Conservation (phyloP, 164 flowering plant genomes). For the Aristolochia contorta region DNA sequence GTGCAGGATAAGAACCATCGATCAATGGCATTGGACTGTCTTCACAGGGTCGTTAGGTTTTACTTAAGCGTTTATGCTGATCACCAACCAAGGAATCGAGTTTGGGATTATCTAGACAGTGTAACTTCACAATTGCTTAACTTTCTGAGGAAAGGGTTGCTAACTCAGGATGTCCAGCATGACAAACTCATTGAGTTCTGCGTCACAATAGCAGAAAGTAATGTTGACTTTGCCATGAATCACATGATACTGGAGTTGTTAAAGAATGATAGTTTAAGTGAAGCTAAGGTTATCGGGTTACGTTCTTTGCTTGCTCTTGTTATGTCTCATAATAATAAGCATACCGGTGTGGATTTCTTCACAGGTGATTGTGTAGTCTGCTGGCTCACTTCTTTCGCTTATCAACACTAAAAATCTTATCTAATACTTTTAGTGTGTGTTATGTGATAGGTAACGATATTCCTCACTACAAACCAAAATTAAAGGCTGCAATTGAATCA, state of each 20-base stretch:
- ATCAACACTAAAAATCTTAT: too few relatives aligned
- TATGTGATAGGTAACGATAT: constrained; percentile 61
- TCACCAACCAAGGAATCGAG: constrained; percentile 72
- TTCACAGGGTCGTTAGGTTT: constrained; percentile 90
- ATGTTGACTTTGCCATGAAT: constrained; percentile 96
- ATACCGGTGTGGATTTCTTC: constrained; percentile 72
- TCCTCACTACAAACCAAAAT: constrained; percentile 93
- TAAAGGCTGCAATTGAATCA: constrained; percentile 86
- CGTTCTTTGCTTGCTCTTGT: constrained; percentile 92
- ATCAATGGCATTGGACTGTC: constrained; percentile 96
- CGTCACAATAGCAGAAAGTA: constrained; percentile 92
- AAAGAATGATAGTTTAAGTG: constrained; percentile 81
- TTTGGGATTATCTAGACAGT: constrained; percentile 98
- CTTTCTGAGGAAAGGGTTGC: constrained; percentile 84
- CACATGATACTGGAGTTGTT: constrained; percentile 90
- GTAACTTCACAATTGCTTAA: constrained; percentile 88
- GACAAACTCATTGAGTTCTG: constrained; percentile 97
- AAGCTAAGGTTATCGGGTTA: constrained; percentile 95
- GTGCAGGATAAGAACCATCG: constrained; percentile 96
- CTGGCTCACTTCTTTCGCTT: too few relatives aligned
- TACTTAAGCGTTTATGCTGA: constrained; percentile 85
- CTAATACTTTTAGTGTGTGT: too few relatives aligned
- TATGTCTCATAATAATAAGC: constrained; percentile 70
- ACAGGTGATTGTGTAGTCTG: constrained; percentile 43
- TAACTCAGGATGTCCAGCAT: constrained; percentile 97